Base-by-base conservation (phyloP, 805 yeast species). In the Candida insectorum region DNA sequence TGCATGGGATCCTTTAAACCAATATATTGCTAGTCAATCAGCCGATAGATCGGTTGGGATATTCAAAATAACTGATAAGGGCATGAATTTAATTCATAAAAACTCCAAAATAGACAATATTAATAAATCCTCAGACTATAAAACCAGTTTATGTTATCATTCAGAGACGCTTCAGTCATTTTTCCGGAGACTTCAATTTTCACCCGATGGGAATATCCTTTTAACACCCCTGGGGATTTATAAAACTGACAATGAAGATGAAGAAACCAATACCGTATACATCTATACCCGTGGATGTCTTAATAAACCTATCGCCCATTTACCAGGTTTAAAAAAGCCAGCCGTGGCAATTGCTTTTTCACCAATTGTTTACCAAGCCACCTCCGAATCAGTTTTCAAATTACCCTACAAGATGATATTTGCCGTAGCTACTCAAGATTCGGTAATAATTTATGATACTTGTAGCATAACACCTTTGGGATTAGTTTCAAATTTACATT, bases 391-490 rank as follows among this genome's bases (percentile, higher is more conserved):
- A 2, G 71, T 70, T 10, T 71, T 86, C 40, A 58, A 65, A 4
- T 57, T 89, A 28, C 83, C 86, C 1, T 88, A 93, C 51, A 75
- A 87, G 41, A 74, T 93, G 77, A 61, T 91, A 1, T 89, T 84
- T 61, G 97, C 97, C 0, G 83, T 93, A 13, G 97, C 96, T 0
- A 89, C 97, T 0, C 88, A 85, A 37, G 96, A 86, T 52, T 73
- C 89, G 10, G 82, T 93, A 9, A 50, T 82, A 6, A 61, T 93
- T 2, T 93, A 85, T 58, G 95, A 87, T 45, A 91, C 97, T 0
- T 84, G 80, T 41, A 67, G 70, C 20, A 48, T 67, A 16, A 57
- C 69, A 36, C 95, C 97, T 2, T 49, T 93, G 15, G 93, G 89
- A 4, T 62, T 75, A 10, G 81, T 82, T 3, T 72, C 85, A 0